Evolutionary conservation across 2,329 filamentous ascomycete genomes (phyloP), one percentile per base, ranked within the genome.

Genomic region (Corinectria fuckeliana): DNA sequence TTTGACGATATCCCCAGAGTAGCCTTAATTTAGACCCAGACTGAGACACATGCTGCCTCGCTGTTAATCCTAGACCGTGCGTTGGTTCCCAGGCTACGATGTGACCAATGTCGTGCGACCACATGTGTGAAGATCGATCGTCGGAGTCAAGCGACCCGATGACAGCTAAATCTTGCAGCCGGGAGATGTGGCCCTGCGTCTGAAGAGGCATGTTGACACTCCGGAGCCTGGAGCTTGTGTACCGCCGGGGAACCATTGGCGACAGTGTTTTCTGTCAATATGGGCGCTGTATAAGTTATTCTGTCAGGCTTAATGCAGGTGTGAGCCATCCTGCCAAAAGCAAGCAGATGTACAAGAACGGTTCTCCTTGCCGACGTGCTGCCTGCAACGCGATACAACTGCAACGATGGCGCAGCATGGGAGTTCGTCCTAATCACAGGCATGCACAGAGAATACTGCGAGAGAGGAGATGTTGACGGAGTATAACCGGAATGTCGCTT

Each of bases 31-130:
- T 45, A 28, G 42, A 20, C n/a, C 25, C 28, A 13, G 2, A 7
- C 41, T 39, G 26, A 55, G 44, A 34, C 10, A 36, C 11, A 25
- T 39, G 21, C 16, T 32, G 13, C 44, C 8, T n/a, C n/a, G n/a
- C n/a, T 28, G 52, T 41, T 49, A 18, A 48, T 32, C 30, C 26
- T 5, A 42, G 41, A 42, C 34, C 28, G 39, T 48, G 36, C 51
- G 34, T 28, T 51, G 45, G 38, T 23, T 39, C 38, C 20, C 39
- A 23, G 30, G n/a, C 47, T 51, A 48, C 30, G 23, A 45, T 34
- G 54, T 30, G 16, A 39, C 39, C n/a, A 39, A 14, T 20, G 54
- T 23, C 16, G 54, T 57, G 47, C 20, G 36, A 50, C 54, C 36
- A 8, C 25, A 16, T 28, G 26, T 9, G 14, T 30, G 4, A n/a